phyloP scores from a whole-genome alignment of 192 early-diverging fungal species.

The Kappamyces sp. region DNA sequence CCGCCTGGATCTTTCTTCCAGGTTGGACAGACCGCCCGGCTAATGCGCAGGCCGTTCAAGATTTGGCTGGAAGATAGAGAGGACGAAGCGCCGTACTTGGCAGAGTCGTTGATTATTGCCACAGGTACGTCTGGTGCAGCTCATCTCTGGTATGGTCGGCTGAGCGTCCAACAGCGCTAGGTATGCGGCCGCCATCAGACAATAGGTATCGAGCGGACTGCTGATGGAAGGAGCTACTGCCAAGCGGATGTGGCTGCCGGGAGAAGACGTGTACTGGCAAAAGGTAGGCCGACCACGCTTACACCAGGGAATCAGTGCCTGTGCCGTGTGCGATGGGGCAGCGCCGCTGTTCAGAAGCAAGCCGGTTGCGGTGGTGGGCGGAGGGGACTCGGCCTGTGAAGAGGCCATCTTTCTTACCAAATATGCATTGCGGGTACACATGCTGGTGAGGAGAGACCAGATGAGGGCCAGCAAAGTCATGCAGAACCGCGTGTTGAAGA shows the following conservation, averaged over 20 bases:
- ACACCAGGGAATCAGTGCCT: slow-evolving; percentile 94
- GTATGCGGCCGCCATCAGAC: no score
- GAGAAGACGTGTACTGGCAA: slow-evolving; percentile 95
- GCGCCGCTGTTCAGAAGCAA: slow-evolving; percentile 92
- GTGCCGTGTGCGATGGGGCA: slow-evolving; percentile 96
- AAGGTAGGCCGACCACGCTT: slow-evolving; percentile 59
- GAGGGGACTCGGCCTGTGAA: slow-evolving; percentile 87
- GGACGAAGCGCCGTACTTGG: slow-evolving; percentile 63
- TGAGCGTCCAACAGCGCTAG: no score
- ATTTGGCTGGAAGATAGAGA: slow-evolving; percentile 37
- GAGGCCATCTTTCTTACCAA: slow-evolving; percentile 94
- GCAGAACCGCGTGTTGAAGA: slow-evolving; percentile 71
- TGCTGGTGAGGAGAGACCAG: slow-evolving; percentile 84
- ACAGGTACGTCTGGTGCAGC: slow-evolving; percentile 49
- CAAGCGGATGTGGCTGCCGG: slow-evolving; percentile 78
- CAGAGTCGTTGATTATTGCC: slow-evolving; percentile 80
- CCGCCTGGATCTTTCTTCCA: slow-evolving; percentile 70
- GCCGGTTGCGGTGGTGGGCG: slow-evolving; percentile 86
- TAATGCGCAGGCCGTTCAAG: slow-evolving; percentile 42
- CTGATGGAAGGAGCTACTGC: slow-evolving; percentile 62
- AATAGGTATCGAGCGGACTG: no score
- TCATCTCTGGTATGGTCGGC: no score
- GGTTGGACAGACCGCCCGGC: slow-evolving; percentile 83
- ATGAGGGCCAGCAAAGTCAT: slow-evolving; percentile 94
- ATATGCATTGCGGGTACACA: slow-evolving; percentile 85